Base-by-base conservation (phyloP, 352 stramenopile species). In the Phytopythium helicoides region DNA sequence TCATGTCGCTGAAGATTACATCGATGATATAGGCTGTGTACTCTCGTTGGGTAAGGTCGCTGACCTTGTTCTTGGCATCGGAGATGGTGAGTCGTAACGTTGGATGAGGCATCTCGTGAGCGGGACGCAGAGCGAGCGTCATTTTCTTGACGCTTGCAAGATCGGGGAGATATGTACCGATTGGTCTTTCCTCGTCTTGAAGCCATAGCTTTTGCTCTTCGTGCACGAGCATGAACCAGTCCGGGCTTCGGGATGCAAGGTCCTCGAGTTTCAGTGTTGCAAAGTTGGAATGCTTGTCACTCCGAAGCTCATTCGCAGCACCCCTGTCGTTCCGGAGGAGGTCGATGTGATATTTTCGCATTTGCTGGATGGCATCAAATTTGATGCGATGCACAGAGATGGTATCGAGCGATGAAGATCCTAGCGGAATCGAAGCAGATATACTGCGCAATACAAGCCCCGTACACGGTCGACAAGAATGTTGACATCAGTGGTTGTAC, bases 1-100 rank as follows among this genome's bases (percentile, higher is more conserved):
- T 70, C 42, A 88, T 72, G 42, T 73, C 74, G 28, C 87, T 86
- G 58, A 86, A 94, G 7, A 60, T 49, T 15, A 94, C 68, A 39
- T 89, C 73, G 47, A 94, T 78, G 36, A 73, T 49, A 60, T 94
- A 94, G 28, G 61, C 60, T 1, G 82, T 93, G 55, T 87, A 93
- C 23, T 64, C 58, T 9, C 76, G 73, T 45, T 89, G 76, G 3
- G 82, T 88, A 0, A 94, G 59, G 52, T 94, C 83, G 53, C 83
- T 94, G 21, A 89, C 60, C 62, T 86, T 89, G 57, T 68, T 89
- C 52, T 85, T 84, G n/a, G 75, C 87, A n/a, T 58, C 51, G 0
- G 73, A 60, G 40, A 94, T 90, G 1, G 54, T 54, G 15, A 94
- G 48, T 38, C 86, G 50, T 21, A 92, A 63, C 19, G 66, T 82